Evolutionary conservation across 129 eudicot species (phyloP).

Genomic region (Artemisia argyi): DNA sequence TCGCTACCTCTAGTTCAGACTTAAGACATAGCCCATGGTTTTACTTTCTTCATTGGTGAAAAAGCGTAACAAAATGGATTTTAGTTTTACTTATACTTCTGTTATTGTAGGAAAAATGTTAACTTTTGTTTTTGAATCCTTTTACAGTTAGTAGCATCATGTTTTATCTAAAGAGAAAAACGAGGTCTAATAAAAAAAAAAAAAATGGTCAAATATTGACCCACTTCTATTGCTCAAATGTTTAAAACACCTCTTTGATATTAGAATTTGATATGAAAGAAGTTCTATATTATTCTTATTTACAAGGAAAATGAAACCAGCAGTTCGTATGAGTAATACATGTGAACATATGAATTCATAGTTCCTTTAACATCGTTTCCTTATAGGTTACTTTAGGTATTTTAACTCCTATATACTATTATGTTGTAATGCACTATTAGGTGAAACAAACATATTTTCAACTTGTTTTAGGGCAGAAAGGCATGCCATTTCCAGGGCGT

Average conservation of each 20-base stretch:
- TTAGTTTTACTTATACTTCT: neutral
- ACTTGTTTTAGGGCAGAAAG: neutral
- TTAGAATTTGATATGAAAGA: neutral
- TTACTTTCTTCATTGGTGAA: constrained; percentile 8
- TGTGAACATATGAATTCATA: constrained; percentile 2
- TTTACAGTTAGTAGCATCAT: neutral
- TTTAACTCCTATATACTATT: neutral
- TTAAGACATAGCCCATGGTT: constrained; percentile 1
- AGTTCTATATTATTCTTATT: neutral
- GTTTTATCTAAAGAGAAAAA: constrained; percentile 13
- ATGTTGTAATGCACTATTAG: neutral
- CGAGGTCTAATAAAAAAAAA: neutral
- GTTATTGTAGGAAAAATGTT: neutral
- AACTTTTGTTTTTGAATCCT: neutral
- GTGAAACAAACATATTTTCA: neutral
- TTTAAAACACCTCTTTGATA: neutral
- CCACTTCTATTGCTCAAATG: neutral
- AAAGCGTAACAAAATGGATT: neutral
- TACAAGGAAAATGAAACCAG: neutral
- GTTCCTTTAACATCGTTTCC: neutral
- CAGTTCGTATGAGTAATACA: neutral
- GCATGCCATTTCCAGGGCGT: constrained; percentile 1
- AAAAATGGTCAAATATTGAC: neutral
- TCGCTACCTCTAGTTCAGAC: constrained; percentile 7
- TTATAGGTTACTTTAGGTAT: constrained; percentile 8